Percentiles rank a stretch among this genome's conserved stretches.
Conservation (phyloP, 441 rosid species). For the Eutrema salsugineum region DNA sequence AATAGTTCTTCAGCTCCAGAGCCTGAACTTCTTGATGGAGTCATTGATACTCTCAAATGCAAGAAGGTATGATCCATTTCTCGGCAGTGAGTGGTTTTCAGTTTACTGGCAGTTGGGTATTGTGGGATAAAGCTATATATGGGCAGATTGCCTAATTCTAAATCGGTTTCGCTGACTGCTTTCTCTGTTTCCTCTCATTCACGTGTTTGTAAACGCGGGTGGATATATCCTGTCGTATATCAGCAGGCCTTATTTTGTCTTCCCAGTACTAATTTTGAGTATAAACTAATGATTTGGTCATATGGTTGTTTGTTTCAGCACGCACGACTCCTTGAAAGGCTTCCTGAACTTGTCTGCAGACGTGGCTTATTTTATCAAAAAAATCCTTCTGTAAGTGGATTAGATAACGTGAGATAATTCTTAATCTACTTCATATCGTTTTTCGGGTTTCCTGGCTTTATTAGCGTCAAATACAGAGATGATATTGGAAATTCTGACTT, state of each 20-base stretch:
- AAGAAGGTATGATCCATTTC: conserved; percentile 62
- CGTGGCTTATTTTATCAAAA: conserved; percentile 78
- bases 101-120: conserved; percentile 7
- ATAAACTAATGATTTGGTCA: conserved; percentile 18
- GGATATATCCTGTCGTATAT: background rate
- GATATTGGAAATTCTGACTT: conserved; percentile 1
- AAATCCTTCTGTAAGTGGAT: conserved; percentile 66
- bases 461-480: background rate
- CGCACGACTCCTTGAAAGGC: conserved; percentile 73
- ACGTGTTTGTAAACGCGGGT: background rate
- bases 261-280: conserved; percentile 3
- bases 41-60: conserved; percentile 70
- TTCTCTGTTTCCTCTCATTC: conserved; percentile 11
- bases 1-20: conserved; percentile 52
- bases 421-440: too few relatives aligned
- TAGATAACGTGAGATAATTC: background rate
- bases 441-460: background rate
- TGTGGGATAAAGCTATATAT: background rate
- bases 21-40: conserved; percentile 71
- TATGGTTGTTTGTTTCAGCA: conserved; percentile 56
- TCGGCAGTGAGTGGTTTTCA: background rate
- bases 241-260: background rate
- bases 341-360: conserved; percentile 72
- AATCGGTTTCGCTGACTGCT: background rate
- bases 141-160: background rate